These are phyloP conservation scores for Fusarium sambucinum DNA, from an alignment of 2,329 filamentous ascomycete genomes.

Conservation along the genomic window DNA sequence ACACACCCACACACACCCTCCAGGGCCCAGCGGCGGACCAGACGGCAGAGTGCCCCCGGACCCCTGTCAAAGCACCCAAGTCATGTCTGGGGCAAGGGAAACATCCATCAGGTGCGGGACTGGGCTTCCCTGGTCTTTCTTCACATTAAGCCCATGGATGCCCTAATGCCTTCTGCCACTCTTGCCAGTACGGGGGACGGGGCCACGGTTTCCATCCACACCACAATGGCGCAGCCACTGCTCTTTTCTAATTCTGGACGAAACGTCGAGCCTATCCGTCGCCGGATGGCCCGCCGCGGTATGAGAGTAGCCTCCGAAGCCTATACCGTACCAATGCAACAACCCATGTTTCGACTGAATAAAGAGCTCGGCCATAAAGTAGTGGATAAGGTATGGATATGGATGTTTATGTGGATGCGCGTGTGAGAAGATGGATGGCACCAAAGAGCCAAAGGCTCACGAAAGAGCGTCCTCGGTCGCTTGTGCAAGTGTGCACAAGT, in stretches of 20 bases:
- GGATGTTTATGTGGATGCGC: slow-evolving; percentile 32
- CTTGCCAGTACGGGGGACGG: slow-evolving; percentile 36
- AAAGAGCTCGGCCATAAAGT: slow-evolving; percentile 48
- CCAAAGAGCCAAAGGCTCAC: slow-evolving; percentile 28
- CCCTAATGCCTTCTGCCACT: slow-evolving; percentile 30
- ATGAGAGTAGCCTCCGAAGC: slow-evolving; percentile 44
- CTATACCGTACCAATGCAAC: slow-evolving; percentile 42
- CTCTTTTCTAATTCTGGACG: slow-evolving; percentile 54
- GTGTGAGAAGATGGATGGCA: slow-evolving; percentile 28
- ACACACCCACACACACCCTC: slow-evolving; percentile 33
- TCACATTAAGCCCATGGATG: slow-evolving; percentile 36
- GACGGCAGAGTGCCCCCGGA: slow-evolving; percentile 47
- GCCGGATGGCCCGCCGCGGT: slow-evolving; percentile 50
- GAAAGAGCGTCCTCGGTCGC: slow-evolving; percentile 32
- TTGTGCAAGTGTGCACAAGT: slow-evolving; percentile 43
- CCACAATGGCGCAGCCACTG: slow-evolving; percentile 53
- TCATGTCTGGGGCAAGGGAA: slow-evolving; percentile 50
- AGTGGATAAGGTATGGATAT: slow-evolving; percentile 45
- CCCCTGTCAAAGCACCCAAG: slow-evolving; percentile 43
- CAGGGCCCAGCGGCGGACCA: slow-evolving; percentile 44
- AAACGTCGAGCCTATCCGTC: slow-evolving; percentile 41
- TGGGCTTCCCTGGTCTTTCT: slow-evolving; percentile 33
- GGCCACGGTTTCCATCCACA: slow-evolving; percentile 45
- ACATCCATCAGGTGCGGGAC: slow-evolving; percentile 46
- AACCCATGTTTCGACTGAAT: slow-evolving; percentile 48